These are phyloP conservation scores for Scedosporium dehoogii DNA, from an alignment of 2,329 filamentous ascomycete species.

Conservation along the genomic window DNA sequence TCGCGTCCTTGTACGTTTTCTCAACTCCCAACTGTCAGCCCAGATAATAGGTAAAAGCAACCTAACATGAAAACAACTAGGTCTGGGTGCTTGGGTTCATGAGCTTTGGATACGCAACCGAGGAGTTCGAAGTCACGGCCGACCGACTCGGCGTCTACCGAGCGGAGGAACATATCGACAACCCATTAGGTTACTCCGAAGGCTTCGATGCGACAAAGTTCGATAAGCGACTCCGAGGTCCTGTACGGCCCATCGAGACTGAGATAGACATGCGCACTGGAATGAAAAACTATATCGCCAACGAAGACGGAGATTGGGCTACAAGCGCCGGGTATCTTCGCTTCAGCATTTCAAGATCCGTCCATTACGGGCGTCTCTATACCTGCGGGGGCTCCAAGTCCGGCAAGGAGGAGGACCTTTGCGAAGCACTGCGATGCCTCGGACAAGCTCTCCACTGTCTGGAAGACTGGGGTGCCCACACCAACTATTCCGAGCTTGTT, in stretches of 20 bases:
- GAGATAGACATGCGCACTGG: slow-evolving; percentile 67
- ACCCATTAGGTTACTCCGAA: slow-evolving; percentile 77
- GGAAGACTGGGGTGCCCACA: slow-evolving; percentile 73
- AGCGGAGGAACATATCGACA: slow-evolving; percentile 61
- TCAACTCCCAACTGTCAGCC: too few relatives aligned
- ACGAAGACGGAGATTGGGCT: slow-evolving; percentile 77
- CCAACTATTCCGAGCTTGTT: slow-evolving; percentile 72
- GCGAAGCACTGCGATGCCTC: slow-evolving; percentile 66
- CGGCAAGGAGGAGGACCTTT: slow-evolving; percentile 68
- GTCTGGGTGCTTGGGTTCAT: slow-evolving; percentile 60
- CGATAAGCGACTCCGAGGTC: slow-evolving; percentile 72
- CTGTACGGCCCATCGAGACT: slow-evolving; percentile 61
- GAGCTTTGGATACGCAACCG: slow-evolving; percentile 58
- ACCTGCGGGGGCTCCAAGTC: slow-evolving; percentile 46
- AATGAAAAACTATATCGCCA: slow-evolving; percentile 99
- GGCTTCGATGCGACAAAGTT: slow-evolving; percentile 64
- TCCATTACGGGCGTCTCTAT: slow-evolving; percentile 70
- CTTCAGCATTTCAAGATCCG: slow-evolving; percentile 62
- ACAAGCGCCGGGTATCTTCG: slow-evolving; percentile 81
- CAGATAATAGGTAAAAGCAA: neutral
- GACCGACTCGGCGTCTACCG: slow-evolving; percentile 69
- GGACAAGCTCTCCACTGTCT: slow-evolving; percentile 69
- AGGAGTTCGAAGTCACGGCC: slow-evolving; percentile 69
- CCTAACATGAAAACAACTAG: slow-evolving; percentile 2
- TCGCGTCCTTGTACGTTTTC: slow-evolving; percentile 49